These are phyloP conservation scores for Pisolithus albus DNA, from an alignment of 768 basidiomycete species.

Conservation along the genomic window DNA sequence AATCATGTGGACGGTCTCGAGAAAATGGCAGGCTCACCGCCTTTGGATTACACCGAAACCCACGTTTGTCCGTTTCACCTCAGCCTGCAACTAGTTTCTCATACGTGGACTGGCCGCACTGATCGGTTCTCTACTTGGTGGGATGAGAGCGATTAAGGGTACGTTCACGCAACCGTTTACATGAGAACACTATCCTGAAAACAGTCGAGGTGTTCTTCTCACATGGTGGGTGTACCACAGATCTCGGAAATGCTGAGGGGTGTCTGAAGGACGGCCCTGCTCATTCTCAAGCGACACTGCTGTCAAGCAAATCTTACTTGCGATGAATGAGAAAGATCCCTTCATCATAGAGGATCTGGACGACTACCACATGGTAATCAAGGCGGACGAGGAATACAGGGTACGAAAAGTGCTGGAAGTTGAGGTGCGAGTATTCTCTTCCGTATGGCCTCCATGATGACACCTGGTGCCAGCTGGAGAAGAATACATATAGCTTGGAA, in stretches of 20 bases:
- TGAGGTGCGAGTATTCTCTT: conserved; percentile 47
- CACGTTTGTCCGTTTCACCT: background rate
- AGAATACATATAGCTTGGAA: conserved; percentile 79
- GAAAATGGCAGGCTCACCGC: background rate
- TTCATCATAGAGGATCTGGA: conserved; percentile 88
- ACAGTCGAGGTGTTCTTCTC: conserved; percentile 49
- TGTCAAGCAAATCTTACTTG: conserved; percentile 80
- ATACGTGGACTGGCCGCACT: conserved; percentile 4
- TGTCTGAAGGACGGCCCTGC: background rate
- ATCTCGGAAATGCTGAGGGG: background rate
- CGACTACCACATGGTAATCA: conserved; percentile 76
- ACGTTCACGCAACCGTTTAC: conserved; percentile 11
- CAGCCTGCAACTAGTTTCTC: conserved; percentile 6
- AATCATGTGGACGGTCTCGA: background rate
- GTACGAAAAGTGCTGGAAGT: conserved; percentile 66
- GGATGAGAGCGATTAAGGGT: conserved; percentile 65
- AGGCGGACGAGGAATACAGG: conserved; percentile 72
- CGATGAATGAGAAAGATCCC: conserved; percentile 71
- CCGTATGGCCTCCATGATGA: background rate
- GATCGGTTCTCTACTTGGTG: background rate
- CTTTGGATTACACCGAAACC: background rate
- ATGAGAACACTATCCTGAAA: conserved; percentile 4
- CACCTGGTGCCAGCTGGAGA: conserved; percentile 53
- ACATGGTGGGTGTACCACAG: conserved; percentile 45
- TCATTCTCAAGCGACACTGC: conserved; percentile 60